Percentiles rank a stretch among this genome's conserved stretches.
phyloP scores from a whole-genome alignment of 2,329 filamentous ascomycete genomes.

The Colletotrichum gigasporum region DNA sequence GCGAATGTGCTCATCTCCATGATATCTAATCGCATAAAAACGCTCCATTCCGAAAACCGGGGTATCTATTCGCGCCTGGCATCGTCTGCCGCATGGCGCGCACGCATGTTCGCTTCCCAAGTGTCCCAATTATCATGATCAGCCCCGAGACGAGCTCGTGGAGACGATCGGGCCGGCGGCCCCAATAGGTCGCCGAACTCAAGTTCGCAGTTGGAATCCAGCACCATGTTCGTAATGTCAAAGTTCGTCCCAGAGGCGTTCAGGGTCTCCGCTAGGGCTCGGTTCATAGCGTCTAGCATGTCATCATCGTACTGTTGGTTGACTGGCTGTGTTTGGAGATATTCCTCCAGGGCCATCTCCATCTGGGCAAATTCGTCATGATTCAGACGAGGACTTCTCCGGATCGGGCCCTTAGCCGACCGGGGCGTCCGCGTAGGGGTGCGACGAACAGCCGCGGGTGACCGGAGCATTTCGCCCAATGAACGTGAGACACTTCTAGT shows the following conservation, averaged over 20 bases:
- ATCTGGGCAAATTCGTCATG: slow-evolving; percentile 27
- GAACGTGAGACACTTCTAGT: slow-evolving; percentile 69
- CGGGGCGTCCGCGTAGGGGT: slow-evolving; percentile 60
- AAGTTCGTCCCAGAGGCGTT: slow-evolving; percentile 15
- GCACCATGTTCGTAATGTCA: slow-evolving; percentile 22
- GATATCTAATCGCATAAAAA: not conserved
- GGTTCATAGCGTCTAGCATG: slow-evolving; percentile 30
- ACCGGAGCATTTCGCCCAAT: slow-evolving; percentile 53
- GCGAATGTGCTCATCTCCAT: not conserved
- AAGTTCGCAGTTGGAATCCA: slow-evolving; percentile 17
- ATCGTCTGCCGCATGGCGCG: slow-evolving; percentile 19
- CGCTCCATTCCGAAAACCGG: not conserved
- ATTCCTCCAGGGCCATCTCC: slow-evolving; percentile 27
- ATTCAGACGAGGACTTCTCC: slow-evolving; percentile 26
- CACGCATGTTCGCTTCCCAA: slow-evolving; percentile 17
- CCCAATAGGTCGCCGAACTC: slow-evolving; percentile 28
- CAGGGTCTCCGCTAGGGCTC: slow-evolving; percentile 26
- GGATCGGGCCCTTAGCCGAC: slow-evolving; percentile 32
- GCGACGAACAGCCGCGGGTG: slow-evolving; percentile 55
- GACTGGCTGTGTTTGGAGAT: slow-evolving; percentile 21
- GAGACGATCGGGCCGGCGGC: slow-evolving; percentile 16
- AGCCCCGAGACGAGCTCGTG: not conserved
- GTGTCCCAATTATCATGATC: slow-evolving; percentile 27
- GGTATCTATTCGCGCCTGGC: slow-evolving; percentile 9
- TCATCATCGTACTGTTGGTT: slow-evolving; percentile 24